Evolutionary conservation across 805 yeast species (phyloP).

Genomic region (Saccharomyces cerevisiae): DNA sequence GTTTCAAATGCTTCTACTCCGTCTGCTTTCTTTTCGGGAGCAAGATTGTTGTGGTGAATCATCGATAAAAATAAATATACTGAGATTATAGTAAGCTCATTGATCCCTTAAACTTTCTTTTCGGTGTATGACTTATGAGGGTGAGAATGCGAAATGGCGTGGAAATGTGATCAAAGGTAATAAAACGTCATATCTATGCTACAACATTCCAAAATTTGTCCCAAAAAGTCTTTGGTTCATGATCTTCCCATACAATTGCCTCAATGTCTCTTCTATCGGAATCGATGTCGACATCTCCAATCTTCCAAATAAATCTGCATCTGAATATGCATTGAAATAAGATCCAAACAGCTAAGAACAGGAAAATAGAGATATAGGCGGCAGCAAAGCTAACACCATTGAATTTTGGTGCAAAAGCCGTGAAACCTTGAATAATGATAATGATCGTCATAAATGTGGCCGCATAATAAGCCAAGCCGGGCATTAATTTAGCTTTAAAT

Average conservation of each 20-base stretch:
- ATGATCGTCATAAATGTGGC: conserved; percentile 45
- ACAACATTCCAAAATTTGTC: conserved; percentile 46
- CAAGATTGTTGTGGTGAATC: neutral
- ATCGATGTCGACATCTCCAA: conserved; percentile 62
- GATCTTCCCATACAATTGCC: conserved; percentile 50
- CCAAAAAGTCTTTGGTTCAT: conserved; percentile 40
- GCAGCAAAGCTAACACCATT: conserved; percentile 54
- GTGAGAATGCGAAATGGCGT: neutral
- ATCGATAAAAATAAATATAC: neutral
- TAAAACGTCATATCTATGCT: conserved; percentile 17
- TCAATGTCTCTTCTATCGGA: conserved; percentile 59
- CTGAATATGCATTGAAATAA: conserved; percentile 47
- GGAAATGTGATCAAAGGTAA: neutral
- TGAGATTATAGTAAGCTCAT: neutral
- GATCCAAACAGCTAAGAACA: conserved; percentile 49
- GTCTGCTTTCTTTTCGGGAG: neutral
- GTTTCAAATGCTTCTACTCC: neutral
- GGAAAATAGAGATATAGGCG: conserved; percentile 59
- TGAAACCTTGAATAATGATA: conserved; percentile 64
- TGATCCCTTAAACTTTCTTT: neutral
- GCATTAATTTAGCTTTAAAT: conserved; percentile 66
- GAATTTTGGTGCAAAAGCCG: conserved; percentile 47
- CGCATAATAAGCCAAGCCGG: conserved; percentile 58
- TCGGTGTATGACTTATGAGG: neutral
- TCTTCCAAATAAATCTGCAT: conserved; percentile 37